Percentiles rank a stretch among this genome's conserved stretches.
Evolutionary conservation across 441 rosid species (phyloP).

Genomic region (Erysimum pusillum): DNA sequence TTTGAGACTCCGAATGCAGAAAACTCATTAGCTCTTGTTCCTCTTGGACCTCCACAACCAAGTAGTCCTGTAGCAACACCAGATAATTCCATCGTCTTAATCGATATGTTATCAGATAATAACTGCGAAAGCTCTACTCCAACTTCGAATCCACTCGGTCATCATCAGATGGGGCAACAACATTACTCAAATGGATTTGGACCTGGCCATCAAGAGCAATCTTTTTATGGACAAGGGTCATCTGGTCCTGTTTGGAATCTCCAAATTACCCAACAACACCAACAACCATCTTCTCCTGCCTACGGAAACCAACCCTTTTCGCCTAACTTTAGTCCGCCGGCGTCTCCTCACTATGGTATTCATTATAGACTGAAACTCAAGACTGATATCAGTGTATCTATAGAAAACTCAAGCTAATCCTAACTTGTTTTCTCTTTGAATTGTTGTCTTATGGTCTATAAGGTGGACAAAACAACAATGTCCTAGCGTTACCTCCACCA

Average conservation of each 20-base stretch:
- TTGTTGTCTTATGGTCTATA: slow-evolving; percentile 32
- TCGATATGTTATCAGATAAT: slow-evolving; percentile 81
- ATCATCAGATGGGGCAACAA: slow-evolving; percentile 48
- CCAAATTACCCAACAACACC: slow-evolving; percentile 59
- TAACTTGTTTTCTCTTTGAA: neutral
- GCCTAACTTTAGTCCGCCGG: slow-evolving; percentile 45
- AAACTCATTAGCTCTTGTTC: slow-evolving; percentile 69
- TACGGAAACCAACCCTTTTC: slow-evolving; percentile 63
- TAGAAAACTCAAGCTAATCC: neutral
- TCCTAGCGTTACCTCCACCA: slow-evolving; percentile 81
- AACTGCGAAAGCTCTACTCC: slow-evolving; percentile 53
- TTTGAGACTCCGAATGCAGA: slow-evolving; percentile 39
- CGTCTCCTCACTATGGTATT: slow-evolving; percentile 48
- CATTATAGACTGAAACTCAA: neutral
- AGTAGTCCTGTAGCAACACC: slow-evolving; percentile 59
- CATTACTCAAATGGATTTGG: slow-evolving; percentile 72
- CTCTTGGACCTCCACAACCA: slow-evolving; percentile 73
- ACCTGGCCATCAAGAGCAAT: slow-evolving; percentile 64
- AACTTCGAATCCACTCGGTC: slow-evolving; percentile 54
- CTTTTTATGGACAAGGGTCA: slow-evolving; percentile 55
- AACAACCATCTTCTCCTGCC: slow-evolving; percentile 71
- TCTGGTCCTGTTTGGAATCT: slow-evolving; percentile 80
- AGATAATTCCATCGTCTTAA: slow-evolving; percentile 85
- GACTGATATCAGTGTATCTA: neutral
- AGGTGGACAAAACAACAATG: slow-evolving; percentile 52